Base-by-base conservation (phyloP, 805 yeast species). In the Metschnikowia henanensis region DNA sequence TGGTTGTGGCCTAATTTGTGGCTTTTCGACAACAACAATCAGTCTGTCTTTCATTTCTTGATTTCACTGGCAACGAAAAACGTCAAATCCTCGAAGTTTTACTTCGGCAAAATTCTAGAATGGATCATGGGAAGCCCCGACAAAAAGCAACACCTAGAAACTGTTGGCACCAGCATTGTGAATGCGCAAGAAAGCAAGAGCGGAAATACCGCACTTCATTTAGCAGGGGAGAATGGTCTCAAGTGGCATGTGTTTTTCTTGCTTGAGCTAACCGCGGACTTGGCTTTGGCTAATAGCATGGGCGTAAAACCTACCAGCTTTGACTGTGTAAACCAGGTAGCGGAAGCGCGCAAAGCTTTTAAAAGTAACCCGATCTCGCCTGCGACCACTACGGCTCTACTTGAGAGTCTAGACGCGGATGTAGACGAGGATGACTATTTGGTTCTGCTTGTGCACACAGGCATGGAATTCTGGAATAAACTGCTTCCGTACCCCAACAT, bases 251-350 rank as follows among this genome's bases (percentile, higher is more conserved):
- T 70, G 26, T 63, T 59, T 29, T 30, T 71, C 2, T 58, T 71
- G 17, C 45, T 70, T 19, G 64, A 58, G 38, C 58, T 71, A 17
- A 59, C 58, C 15, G 74, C 75, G 0, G 70, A 91, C 59, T 80
- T 87, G 5, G 73, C 74, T 26, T 75, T 88, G 37, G 79, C 88
- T 5, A 94, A 94, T 61, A 84, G 87, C 39, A 85, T 92, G 4
- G 97, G 97, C 0, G 75, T 92, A 26, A 80, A 86, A 48, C 96
- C 98, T 3, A 66, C 75, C 12, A 98, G 94, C 65, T 92, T 87
- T 65, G 96, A 95, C 35, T 80, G 85, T 41, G 79, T 75, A 35
- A 66, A 78, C 35, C 73, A 70, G 36, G 57, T 60, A 10, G 36
- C 45, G n/a, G 54, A 44, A 10, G 33, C 42, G 30, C 44, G 57